Evolutionary conservation across 257 asterid genomes (phyloP).

Genomic region (Agastache rugosa): DNA sequence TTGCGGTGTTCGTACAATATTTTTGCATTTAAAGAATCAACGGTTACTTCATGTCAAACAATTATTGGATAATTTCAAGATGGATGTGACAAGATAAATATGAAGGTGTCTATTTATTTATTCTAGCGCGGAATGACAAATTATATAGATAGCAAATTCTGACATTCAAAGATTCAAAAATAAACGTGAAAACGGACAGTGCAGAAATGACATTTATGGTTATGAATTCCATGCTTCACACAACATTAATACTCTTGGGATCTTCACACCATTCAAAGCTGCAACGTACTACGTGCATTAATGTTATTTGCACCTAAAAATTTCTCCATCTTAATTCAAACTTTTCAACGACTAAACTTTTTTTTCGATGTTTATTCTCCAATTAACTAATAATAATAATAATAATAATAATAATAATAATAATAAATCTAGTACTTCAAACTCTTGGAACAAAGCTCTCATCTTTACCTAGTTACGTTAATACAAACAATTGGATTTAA

Average conservation of each 20-base stretch:
- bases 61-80: neutral
- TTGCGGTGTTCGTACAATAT: too few relatives aligned
- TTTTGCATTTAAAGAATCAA: neutral
- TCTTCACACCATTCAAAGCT: constrained; percentile 3
- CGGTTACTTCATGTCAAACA: neutral
- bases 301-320: neutral
- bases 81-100: neutral
- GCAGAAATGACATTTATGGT: constrained; percentile 33
- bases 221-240: constrained; percentile 24
- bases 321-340: neutral
- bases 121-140: neutral
- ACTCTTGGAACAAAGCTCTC: too few relatives aligned
- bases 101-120: neutral
- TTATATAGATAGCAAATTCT: constrained; percentile 28
- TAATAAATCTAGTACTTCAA: too few relatives aligned
- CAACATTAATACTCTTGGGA: constrained; percentile 5
- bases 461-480: too few relatives aligned
- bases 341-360: neutral
- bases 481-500: too few relatives aligned
- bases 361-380: neutral
- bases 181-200: constrained; percentile 35
- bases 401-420: too few relatives aligned
- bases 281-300: neutral
- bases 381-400: too few relatives aligned
- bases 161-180: constrained; percentile 37